Base-by-base conservation (phyloP, 108 stramenopile species). In the Aurantiochytrium sp. region DNA sequence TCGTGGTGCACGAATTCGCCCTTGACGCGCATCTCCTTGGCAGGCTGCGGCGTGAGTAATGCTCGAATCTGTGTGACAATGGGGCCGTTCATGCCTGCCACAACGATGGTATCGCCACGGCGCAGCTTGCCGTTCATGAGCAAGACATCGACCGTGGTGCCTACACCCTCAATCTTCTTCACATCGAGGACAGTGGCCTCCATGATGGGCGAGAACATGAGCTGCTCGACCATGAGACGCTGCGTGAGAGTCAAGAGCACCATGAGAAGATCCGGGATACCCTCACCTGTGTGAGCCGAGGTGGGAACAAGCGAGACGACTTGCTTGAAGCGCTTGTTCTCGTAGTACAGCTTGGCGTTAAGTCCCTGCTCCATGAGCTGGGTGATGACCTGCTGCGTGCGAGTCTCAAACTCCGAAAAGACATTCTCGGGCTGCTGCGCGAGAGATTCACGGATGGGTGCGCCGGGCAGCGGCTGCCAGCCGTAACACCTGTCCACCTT, bases 281-380 rank as follows among this genome's bases (percentile, higher is more conserved):
- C 99, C 92, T 99, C 99, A 43, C 99, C 99, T 1, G 98, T 98
- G 72, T 98, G 93, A 72, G 98, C 99, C 83, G 97, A 97, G 5
- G 99, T 99, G 21, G 99, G 99, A 28, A 98, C 98, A 45, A 99
- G 91, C 4, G 97, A 96, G 88, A 98, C 95, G 88, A 96, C 88
- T 95, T 96, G 96, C 91, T 96, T 96, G 72, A 96, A 97, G 47
- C 97, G 96, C 51, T 97, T 97, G 97, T 98, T 98, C 90, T 99
- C 97, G 98, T 98, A 99, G 93, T 99, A 99, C 44, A 99, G 91
- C 90, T 97, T 96, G 25, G 98, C 97, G 96, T 99, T 99, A 59
- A 99, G 97, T 45, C 98, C 97, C 92, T 97, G 96, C 90, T 97
- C 96, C 60, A 95, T 94, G 72, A 98, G 91, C 91, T 97, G 97